These are phyloP conservation scores for Musa troglodytarum DNA, from an alignment of 176 grass and related monocot species.

Conservation along the genomic window DNA sequence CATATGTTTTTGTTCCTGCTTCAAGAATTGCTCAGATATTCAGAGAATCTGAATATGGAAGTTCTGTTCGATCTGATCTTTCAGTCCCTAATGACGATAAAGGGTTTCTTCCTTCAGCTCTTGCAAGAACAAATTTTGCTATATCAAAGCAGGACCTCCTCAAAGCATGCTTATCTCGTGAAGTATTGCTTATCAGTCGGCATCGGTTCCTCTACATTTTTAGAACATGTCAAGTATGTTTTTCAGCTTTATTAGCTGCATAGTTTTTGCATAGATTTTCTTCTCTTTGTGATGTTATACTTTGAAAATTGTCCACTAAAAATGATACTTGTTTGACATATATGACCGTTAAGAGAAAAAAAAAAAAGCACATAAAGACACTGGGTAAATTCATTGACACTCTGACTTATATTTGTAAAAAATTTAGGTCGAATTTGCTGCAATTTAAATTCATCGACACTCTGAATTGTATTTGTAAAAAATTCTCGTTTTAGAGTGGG, in stretches of 20 bases:
- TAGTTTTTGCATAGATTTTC: background rate
- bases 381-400: too few species aligned
- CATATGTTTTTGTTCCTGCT: conserved; percentile 41
- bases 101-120: conserved; percentile 20
- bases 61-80: conserved; percentile 17
- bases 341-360: too few species aligned
- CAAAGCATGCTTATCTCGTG: conserved; percentile 48
- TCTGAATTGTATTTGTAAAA: too few species aligned
- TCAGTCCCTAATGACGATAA: conserved; percentile 13
- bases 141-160: conserved; percentile 52
- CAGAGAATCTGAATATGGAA: conserved; percentile 45
- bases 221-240: conserved; percentile 53
- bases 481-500: too few species aligned
- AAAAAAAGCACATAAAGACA: too few species aligned
- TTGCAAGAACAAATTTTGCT: conserved; percentile 57
- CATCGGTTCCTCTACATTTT: conserved; percentile 66
- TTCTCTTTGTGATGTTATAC: background rate
- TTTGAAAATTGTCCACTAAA: too few species aligned
- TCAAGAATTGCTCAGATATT: conserved; percentile 42
- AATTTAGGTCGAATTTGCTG: too few species aligned
- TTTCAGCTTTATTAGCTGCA: background rate
- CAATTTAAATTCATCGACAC: too few species aligned
- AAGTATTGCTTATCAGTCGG: conserved; percentile 52
- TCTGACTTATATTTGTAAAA: too few species aligned
- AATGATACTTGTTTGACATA: too few species aligned